These are phyloP conservation scores for Zygotorulaspora florentina DNA, from an alignment of 805 yeast genomes.

Conservation along the genomic window DNA sequence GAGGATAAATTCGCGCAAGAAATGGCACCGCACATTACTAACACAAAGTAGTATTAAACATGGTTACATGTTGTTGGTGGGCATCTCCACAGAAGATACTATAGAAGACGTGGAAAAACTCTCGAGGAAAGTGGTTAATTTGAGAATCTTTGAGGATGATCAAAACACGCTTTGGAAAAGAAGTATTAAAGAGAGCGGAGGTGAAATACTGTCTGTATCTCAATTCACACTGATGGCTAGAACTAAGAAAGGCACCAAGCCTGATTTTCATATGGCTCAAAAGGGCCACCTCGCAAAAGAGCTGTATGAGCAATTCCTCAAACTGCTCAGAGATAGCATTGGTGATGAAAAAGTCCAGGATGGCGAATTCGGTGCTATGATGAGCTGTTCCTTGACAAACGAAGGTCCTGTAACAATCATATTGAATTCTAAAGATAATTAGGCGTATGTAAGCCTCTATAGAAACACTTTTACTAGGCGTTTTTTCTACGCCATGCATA, in stretches of 20 bases:
- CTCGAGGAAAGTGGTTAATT: conserved; percentile 58
- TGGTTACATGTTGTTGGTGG: conserved; percentile 80
- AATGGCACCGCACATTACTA: background rate
- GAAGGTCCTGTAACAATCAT: conserved; percentile 93
- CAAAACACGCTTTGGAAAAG: conserved; percentile 74
- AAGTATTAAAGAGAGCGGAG: conserved; percentile 57
- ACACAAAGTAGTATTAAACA: conserved; percentile 44
- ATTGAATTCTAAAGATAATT: conserved; percentile 56
- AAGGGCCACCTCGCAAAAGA: conserved; percentile 57
- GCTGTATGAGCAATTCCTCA: conserved; percentile 47
- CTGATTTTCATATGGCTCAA: conserved; percentile 91
- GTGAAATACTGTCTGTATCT: conserved; percentile 79
- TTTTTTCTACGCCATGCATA: background rate
- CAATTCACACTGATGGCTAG: conserved; percentile 89
- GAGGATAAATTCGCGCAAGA: background rate
- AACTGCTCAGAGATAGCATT: conserved; percentile 44
- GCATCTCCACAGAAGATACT: conserved; percentile 76
- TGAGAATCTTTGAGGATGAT: conserved; percentile 74
- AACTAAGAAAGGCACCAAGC: conserved; percentile 87
- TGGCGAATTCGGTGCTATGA: conserved; percentile 95
- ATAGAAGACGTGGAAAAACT: conserved; percentile 65
- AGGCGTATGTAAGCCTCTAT: background rate
- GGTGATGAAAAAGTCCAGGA: conserved; percentile 70
- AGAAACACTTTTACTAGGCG: background rate
- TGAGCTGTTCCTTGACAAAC: conserved; percentile 84